These are phyloP conservation scores for Digitaria exilis DNA, from an alignment of 202 grass and related monocot genomes.

Conservation along the genomic window DNA sequence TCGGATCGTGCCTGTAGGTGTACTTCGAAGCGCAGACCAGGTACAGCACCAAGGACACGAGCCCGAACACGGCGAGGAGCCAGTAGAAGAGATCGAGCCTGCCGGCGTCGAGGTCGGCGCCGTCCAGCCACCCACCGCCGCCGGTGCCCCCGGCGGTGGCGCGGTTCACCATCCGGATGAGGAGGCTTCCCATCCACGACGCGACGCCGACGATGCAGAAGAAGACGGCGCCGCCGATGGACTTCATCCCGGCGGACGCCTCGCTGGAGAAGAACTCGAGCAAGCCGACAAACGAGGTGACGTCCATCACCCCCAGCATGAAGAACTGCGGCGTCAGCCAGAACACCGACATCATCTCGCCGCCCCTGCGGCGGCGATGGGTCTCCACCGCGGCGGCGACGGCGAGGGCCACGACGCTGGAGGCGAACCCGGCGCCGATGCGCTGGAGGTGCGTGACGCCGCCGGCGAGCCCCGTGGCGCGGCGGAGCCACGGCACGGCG, in stretches of 20 bases:
- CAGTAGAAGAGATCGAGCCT: conserved; percentile 74
- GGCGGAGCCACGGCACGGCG: conserved; percentile 50
- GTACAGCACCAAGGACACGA: conserved; percentile 54
- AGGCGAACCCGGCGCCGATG: conserved; percentile 52
- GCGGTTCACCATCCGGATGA: conserved; percentile 56
- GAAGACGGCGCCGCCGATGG: conserved; percentile 59
- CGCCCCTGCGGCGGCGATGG: neutral
- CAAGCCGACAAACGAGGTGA: conserved; percentile 78
- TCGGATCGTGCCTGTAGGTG: conserved; percentile 47
- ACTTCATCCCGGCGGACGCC: conserved; percentile 63
- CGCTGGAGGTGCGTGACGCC: conserved; percentile 71
- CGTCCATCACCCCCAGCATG: conserved; percentile 60
- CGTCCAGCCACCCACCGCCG: conserved; percentile 60
- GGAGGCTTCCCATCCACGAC: conserved; percentile 50
- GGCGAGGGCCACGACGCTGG: conserved; percentile 24
- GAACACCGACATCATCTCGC: conserved; percentile 51
- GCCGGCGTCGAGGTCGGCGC: conserved; percentile 50
- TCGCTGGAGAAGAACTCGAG: conserved; percentile 83
- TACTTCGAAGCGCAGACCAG: conserved; percentile 51
- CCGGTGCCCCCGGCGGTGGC: conserved; percentile 31
- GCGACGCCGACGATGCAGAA: conserved; percentile 62
- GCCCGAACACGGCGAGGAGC: conserved; percentile 44
- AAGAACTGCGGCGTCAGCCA: conserved; percentile 65
- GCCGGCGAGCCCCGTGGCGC: conserved; percentile 45
- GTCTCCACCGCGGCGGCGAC: conserved; percentile 59